A percentile compares a stretch with the other conserved stretches of the same genome.
These are phyloP conservation scores for Chaetomium globosum DNA, from an alignment of 2,329 filamentous ascomycete species.

Conservation along the genomic window DNA sequence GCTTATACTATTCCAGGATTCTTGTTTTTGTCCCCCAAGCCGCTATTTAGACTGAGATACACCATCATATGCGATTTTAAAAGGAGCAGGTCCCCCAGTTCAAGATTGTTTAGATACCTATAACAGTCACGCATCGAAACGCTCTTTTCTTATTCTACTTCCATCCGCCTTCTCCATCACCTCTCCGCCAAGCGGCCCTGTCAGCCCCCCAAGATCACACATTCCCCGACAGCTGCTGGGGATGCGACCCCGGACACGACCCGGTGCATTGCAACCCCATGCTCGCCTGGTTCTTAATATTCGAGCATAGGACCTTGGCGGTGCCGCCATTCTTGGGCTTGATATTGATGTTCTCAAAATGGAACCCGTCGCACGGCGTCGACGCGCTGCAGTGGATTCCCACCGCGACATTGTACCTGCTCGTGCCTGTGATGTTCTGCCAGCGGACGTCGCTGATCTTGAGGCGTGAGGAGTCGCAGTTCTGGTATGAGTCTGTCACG, in stretches of 20 bases:
- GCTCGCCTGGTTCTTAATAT: conserved; percentile 44
- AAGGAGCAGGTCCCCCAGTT: not conserved
- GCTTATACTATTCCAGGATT: not conserved
- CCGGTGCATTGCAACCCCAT: conserved; percentile 45
- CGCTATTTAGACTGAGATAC: not conserved
- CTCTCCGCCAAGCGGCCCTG: not conserved
- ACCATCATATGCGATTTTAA: not conserved
- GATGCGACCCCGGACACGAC: conserved; percentile 44
- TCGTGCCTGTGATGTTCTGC: conserved; percentile 55
- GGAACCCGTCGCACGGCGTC: conserved; percentile 50
- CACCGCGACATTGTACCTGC: conserved; percentile 52
- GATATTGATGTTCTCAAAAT: conserved; percentile 52
- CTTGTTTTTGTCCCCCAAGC: not conserved
- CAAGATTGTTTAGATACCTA: not conserved
- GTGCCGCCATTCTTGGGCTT: conserved; percentile 46
- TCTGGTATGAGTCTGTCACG: conserved; percentile 39
- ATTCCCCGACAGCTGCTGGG: conserved; percentile 45
- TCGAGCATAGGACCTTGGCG: conserved; percentile 49
- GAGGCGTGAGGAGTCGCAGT: conserved; percentile 47
- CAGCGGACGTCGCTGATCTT: conserved; percentile 52
- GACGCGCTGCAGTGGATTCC: conserved; percentile 50
- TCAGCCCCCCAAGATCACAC: conserved; percentile 15
- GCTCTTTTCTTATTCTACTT: not conserved
- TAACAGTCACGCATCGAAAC: not conserved
- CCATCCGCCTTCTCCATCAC: not conserved